Evolutionary conservation across 371 early-diverging fungal genomes (phyloP), one percentile per base, ranked within the genome.

Genomic region (Apophysomyces sp.): DNA sequence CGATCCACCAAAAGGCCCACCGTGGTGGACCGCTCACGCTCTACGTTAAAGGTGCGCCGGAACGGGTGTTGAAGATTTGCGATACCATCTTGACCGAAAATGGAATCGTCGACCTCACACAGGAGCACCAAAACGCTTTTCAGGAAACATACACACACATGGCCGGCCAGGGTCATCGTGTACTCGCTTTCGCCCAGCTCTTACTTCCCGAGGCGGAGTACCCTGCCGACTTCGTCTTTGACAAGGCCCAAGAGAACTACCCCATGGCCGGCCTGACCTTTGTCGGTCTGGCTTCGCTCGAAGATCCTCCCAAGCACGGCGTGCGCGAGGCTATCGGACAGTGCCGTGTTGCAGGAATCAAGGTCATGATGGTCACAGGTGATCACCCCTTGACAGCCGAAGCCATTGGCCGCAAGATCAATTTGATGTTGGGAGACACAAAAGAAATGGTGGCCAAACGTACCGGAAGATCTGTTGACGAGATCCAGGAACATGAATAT

Each of bases 31-130:
- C 69, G 4, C 74, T 89, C 55, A 94, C 87, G 12, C 78, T 94
- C 4, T 89, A 85, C 77, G 84, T 96, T 37, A 97, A 98, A 74
- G 98, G 98, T 39, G 98, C 98, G 3, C 98, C 98, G 15, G 98
- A 98, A 71, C 87, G 96, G 52, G 85, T 98, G 21, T 73, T 96
- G 49, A 72, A 81, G 11, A 70, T 93, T 37, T 96, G 97, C 85
- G 63, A 73, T 39, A 76, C 83, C 1, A 87, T 94, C 65, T 66
- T 92, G 39, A 68, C 40, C 58, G 53, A 31, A 54, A 62, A 18
- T 12, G 51, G 36, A 32, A 16, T 44, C 15, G 34, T 52, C n/a
- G 31, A 44, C 4, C 72, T 71, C 15, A 60, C 58, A 2, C 84
- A 77, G 2, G 84, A 75, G 27, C 87, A 90, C 72, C 64, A 64